Conservation (phyloP, 2,329 filamentous ascomycete species). For the Trichothecium roseum region DNA sequence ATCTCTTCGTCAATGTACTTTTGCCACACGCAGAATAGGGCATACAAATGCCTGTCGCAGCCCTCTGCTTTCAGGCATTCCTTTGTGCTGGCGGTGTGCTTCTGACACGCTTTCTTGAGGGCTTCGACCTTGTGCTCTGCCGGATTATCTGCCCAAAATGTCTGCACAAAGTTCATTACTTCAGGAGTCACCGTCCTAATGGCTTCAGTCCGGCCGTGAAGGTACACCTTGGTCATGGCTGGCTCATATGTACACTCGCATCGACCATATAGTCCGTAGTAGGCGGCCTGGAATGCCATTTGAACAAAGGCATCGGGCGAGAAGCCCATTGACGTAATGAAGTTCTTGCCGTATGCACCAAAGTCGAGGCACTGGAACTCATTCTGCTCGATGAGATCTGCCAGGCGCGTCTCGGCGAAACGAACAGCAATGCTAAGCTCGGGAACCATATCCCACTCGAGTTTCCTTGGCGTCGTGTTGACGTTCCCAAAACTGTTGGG, state of each 20-base stretch:
- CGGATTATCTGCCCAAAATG: slow-evolving; percentile 89
- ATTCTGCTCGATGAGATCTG: slow-evolving; percentile 91
- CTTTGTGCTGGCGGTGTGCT: slow-evolving; percentile 69
- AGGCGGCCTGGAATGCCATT: slow-evolving; percentile 97
- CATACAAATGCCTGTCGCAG: slow-evolving; percentile 87
- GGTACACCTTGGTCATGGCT: slow-evolving; percentile 92
- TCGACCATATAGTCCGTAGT: slow-evolving; percentile 90
- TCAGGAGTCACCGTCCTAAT: slow-evolving; percentile 78
- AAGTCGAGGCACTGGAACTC: slow-evolving; percentile 94
- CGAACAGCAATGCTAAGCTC: slow-evolving; percentile 84
- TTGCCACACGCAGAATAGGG: slow-evolving; percentile 91
- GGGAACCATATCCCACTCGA: slow-evolving; percentile 95
- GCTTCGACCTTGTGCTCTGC: slow-evolving; percentile 76
- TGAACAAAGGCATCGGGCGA: slow-evolving; percentile 96
- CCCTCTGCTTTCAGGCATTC: slow-evolving; percentile 85
- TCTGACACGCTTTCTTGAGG: slow-evolving; percentile 71
- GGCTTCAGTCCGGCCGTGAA: slow-evolving; percentile 91
- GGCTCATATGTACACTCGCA: slow-evolving; percentile 96
- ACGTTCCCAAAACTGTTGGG: slow-evolving; percentile 88
- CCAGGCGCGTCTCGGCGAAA: slow-evolving; percentile 88
- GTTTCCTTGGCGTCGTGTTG: slow-evolving; percentile 84
- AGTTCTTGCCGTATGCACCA: slow-evolving; percentile 83
- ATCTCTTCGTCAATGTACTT: slow-evolving; percentile 63
- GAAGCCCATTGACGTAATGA: slow-evolving; percentile 94
- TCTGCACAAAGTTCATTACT: slow-evolving; percentile 78